A percentile compares a stretch with the other conserved stretches of the same genome.
phyloP scores from a whole-genome alignment of 495 filamentous ascomycete genomes.

The Sordaria brevicollis region DNA sequence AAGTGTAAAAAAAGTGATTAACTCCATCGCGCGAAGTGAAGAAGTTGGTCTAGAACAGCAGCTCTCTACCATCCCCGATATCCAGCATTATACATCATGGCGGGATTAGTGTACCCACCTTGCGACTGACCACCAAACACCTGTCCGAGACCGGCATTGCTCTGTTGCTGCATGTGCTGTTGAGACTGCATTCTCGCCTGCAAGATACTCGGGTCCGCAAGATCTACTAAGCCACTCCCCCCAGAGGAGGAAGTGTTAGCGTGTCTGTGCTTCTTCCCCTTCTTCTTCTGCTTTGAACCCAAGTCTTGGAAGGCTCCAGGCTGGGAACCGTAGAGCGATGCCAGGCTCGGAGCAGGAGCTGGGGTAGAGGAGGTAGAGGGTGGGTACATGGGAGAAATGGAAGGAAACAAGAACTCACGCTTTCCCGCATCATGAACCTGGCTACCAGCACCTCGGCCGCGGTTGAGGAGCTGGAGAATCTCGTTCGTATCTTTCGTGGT shows the following conservation, averaged over 20 bases:
- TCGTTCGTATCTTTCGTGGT: conserved; percentile 62
- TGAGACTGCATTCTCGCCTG: conserved; percentile 92
- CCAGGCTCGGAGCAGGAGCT: conserved; percentile 77
- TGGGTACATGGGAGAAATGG: conserved; percentile 69
- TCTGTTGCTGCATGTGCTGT: conserved; percentile 67
- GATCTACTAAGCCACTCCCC: conserved; percentile 95
- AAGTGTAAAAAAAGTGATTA: conserved; percentile 13
- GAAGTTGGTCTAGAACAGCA: neutral
- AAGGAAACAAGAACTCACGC: conserved; percentile 84
- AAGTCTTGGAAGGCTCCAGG: conserved; percentile 73
- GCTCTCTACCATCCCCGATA: conserved; percentile 59
- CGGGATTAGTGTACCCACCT: conserved; percentile 96
- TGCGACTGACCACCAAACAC: conserved; percentile 85
- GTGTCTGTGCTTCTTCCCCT: conserved; percentile 99
- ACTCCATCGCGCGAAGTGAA: neutral
- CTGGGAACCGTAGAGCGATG: conserved; percentile 83
- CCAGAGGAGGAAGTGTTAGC: conserved; percentile 99
- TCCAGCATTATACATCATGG: conserved; percentile 75
- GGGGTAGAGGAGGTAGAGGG: conserved; percentile 68
- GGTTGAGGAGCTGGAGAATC: conserved; percentile 68
- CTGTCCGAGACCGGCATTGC: conserved; percentile 71
- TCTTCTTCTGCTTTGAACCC: conserved; percentile 96
- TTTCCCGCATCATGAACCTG: conserved; percentile 73
- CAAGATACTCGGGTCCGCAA: conserved; percentile 98
- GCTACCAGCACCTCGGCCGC: conserved; percentile 46